Conservation (phyloP, 2,329 filamentous ascomycete genomes). For the Sporothrix luriei region DNA sequence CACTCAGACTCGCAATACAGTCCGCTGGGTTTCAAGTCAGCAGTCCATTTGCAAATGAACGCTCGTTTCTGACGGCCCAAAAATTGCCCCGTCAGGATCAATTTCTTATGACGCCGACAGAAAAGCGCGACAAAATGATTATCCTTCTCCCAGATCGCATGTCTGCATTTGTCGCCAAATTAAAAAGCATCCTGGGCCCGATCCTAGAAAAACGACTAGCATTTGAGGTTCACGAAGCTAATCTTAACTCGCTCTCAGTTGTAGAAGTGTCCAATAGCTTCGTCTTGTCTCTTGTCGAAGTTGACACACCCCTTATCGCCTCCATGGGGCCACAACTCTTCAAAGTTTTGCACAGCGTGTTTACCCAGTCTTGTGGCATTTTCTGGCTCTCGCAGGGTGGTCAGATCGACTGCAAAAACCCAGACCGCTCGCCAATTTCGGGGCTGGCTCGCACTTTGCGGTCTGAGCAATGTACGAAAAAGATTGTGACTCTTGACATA, state of each 20-base stretch:
- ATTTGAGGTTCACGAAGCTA: neutral
- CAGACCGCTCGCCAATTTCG: constrained; percentile 48
- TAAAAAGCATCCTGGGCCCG: constrained; percentile 1
- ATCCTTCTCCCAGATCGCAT: constrained; percentile 30
- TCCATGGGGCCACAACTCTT: constrained; percentile 48
- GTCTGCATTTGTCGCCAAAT: neutral
- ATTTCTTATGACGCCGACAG: no score
- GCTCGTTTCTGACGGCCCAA: constrained; percentile 27
- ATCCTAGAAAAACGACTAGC: constrained; percentile 19
- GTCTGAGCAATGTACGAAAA: constrained; percentile 53
- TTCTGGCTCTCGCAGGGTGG: constrained; percentile 54
- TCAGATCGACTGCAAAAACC: constrained; percentile 44
- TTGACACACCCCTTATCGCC: constrained; percentile 43
- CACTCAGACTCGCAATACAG: neutral
- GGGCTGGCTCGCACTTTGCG: constrained; percentile 53
- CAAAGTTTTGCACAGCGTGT: constrained; percentile 46
- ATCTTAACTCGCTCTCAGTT: neutral
- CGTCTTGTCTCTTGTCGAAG: constrained; percentile 54
- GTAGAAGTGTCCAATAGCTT: constrained; percentile 37
- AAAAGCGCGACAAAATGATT: neutral
- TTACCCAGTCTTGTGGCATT: constrained; percentile 45
- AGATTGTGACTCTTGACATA: constrained; percentile 51
- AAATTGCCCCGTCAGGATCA: neutral
- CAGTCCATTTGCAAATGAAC: neutral
- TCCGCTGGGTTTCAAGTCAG: constrained; percentile 22